Base-by-base conservation (phyloP, 2,329 filamentous ascomycete genomes). In the Ceratocystis variospora region DNA sequence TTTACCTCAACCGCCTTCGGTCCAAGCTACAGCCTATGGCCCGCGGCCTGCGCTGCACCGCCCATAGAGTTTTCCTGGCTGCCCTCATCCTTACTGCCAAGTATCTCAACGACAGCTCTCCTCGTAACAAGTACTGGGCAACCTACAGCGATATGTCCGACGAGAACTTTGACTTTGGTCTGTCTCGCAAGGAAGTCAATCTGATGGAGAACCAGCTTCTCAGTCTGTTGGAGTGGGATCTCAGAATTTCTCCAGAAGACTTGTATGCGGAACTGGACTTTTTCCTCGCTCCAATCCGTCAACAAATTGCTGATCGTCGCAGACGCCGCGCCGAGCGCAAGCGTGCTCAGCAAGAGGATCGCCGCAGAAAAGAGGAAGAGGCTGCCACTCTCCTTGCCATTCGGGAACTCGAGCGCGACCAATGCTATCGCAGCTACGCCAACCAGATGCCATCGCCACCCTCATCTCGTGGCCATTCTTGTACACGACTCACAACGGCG, bases 41-140 rank as follows among this genome's bases (percentile, higher is more conserved):
- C 72, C 96, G 96, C 79, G 94, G 94, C 70, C 90, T 97, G 78
- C 87, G 89, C 72, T 97, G 94, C 81, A 97, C 94, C 28, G 90
- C 93, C 61, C 94, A 99, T 80, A 88, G 94, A 72, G 97, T 99
- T 81, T 97, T 99, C 79, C 83, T 99, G 62, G 93, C 90, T 53
- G 81, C 89, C 17, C 85, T 93, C 70, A 94, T 94, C 73, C 81
- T 87, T 59, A 86, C 94, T 1, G 93, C 94, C 72, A 99, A 99
- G 86, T 96, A 96, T 76, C 83, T 97, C 71, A 97, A 99, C 76
- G 94, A 97, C 81, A 96, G 91, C 69, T 96, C 91, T 12, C 94
- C 94, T 69, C 97, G 97, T 86, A 99, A 99, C 84, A 97, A 97
- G 86, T 94, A 99, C 82, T 99, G 94, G 94, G 92, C 94, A 70